Evolutionary conservation across 306 rosid species (phyloP), one percentile per base, ranked within the genome.

Genomic region (Prunus dulcis): DNA sequence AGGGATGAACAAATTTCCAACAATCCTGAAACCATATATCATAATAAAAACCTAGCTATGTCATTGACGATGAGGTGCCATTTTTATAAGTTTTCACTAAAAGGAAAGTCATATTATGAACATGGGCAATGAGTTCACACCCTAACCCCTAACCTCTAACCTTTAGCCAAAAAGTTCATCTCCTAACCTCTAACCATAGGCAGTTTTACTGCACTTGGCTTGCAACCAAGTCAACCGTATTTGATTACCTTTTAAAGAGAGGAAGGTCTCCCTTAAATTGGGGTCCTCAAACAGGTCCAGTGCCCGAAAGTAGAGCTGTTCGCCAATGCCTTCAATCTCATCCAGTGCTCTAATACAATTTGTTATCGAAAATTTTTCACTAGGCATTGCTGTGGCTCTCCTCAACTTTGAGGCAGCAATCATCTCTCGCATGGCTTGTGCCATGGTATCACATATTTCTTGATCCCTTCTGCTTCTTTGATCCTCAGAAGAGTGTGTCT

Each of bases 211-310:
- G 82, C 91, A 87, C 81, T 86, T 91, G 61, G 91, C 96, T 79
- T 85, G 88, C 56, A 89, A 81, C 98, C 98, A 91, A 28, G 89
- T 27, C 78, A 84, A 70, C 45, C 92, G 69, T 70, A 86, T 85
- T 79, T 75, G 82, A 71, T 77, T 82, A 30, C 89, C 82, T 84
- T 88, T 87, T 45, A 89, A 79, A 25, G 92, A 91, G 67, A 91
- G 72, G 84, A 93, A 93, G 20, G 86, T 83, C 87, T 89, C 96
- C 82, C 96, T 87, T 28, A 91, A 83, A 77, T 71, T 82, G 58
- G 93, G 90, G 60, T 84, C 78, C 84, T 88, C 97, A 75, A 91
- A 91, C 71, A 91, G 91, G 78, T 91, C 97, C 77, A 91, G 63
- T 13, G 92, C 93, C 19, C 92, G 80, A 86, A 91, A 83, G 81